These are phyloP conservation scores for Sphagnum tenellum DNA, from an alignment of 225 moss, liverwort and hornwort genomes.

Conservation along the genomic window DNA sequence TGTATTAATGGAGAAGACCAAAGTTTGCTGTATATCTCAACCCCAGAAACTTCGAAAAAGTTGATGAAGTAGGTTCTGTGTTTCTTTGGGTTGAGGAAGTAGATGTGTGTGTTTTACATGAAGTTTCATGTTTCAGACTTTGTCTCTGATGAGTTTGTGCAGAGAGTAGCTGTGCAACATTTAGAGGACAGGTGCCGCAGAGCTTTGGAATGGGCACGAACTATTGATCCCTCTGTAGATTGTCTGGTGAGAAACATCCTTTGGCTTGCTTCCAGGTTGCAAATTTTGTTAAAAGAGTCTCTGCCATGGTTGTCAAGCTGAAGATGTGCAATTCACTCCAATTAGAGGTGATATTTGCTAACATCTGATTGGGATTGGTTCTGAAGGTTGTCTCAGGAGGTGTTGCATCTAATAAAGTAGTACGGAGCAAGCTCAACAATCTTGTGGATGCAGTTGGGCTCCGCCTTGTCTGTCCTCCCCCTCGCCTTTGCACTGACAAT, in stretches of 20 bases:
- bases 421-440: slow-evolving; percentile 53
- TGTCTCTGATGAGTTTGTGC: not conserved
- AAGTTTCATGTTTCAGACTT: too few relatives aligned
- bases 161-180: slow-evolving; percentile 89
- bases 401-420: slow-evolving; percentile 84
- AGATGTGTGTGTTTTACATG: too few relatives aligned
- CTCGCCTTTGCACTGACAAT: slow-evolving; percentile 93
- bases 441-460: slow-evolving; percentile 62
- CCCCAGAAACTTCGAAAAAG: not conserved
- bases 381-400: slow-evolving; percentile 90
- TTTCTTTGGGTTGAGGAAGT: not conserved
- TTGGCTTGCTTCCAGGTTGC: too few relatives aligned
- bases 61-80: not conserved
- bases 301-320: not conserved
- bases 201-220: slow-evolving; percentile 77
- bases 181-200: slow-evolving; percentile 84
- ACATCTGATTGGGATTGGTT: not conserved
- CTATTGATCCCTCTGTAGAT: slow-evolving; percentile 50
- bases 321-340: too few relatives aligned
- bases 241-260: slow-evolving; percentile 39
- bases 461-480: slow-evolving; percentile 89
- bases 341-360: too few relatives aligned
- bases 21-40: too few relatives aligned
- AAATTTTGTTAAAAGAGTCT: too few relatives aligned
- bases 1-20: too few relatives aligned